Base-by-base conservation (phyloP, 305 asterid genomes). In the Rubia tinctorum region DNA sequence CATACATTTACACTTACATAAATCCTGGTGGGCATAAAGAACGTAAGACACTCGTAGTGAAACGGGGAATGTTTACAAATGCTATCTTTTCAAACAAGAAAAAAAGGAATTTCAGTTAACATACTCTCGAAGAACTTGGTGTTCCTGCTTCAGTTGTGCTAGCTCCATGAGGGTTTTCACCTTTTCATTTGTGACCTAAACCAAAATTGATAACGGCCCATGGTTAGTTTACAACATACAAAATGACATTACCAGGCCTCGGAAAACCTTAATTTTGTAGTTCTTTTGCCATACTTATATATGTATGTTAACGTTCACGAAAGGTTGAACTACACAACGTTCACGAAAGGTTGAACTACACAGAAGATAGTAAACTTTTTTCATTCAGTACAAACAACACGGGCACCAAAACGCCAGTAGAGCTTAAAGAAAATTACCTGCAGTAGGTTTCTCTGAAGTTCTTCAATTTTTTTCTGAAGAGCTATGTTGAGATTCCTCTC, bases 131-230 rank as follows among this genome's bases (percentile, higher is more conserved):
- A 86, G 83, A 58, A 79, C 63, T 74, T 80, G 84, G 61, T 66
- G 73, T 49, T 92, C 96, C 80, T 86, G 97, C 88, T 89, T 95
- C 91, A 90, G 75, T 79, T 82, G 93, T 68, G 99, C 99, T 71
- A 95, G 83, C 83, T 92, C 98, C 99, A 95, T 85, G 15, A 95
- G 94, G 40, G 92, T 89, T 86, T 85, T 89, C 75, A 95, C 99
- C 83, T 92, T 95, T 84, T 95, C 99, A 82, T 86, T 86, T 20
- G 99, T 95, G 77, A 95, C 99, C 99, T 95, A 71, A 59, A 80
- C 77, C 80, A 76, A 76, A 44, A 43, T 18, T 59, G 83, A 59
- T 62, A 74, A 62, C 79, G 64, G 59, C 61, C 45, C 43, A 23
- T n/a, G 47, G 49, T 34, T 39, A 27, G 27, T 69, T 63, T n/a